Evolutionary conservation across 805 yeast species (phyloP), one percentile per base, ranked within the genome.

Genomic region (Yamadazyma scolyti): DNA sequence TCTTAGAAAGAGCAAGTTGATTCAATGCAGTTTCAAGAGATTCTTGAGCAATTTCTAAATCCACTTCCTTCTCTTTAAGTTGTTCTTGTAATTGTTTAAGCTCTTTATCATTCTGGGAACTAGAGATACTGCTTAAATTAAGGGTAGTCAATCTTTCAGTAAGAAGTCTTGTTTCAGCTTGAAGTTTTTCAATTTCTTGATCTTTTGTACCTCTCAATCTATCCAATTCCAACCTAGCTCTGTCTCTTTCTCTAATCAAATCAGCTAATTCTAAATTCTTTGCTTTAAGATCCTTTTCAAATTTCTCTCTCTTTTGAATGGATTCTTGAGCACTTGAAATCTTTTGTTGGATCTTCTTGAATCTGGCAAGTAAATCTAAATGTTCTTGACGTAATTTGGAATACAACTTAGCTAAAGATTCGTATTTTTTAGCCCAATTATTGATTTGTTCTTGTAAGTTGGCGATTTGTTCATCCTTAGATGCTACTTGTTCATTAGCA

Each of bases 341-440:
- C 58, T 84, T 85, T 44, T 86, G 84, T 58, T 87, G 94, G 27
- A 81, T 70, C 45, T 82, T 79, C 53, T 89, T 88, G 52, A 81
- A 81, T 50, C 81, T 82, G 30, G 82, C 70, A 50, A 89, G 69
- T 34, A 88, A 60, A 40, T 79, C 82, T 48, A 89, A 68, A 52
- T 89, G 96, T 58, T 89, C 97, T 58, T 85, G 94, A 51, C 97
- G 81, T 45, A 89, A 67, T 58, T 88, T 96, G 2, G 95, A 80
- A 56, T 89, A 89, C 42, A 89, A 67, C 49, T 86, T 86, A 5
- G 96, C 96, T 40, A 89, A 68, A 0, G 93, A 73, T 50, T 88
- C 96, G 58, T 89, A 89, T 61, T 89, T 89, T 32, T 75, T 75
- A 40, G 84, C 77, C 95, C 96, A 89, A 39, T 75, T 72, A 16